Base-by-base conservation (phyloP, 2,329 filamentous ascomycete species). In the Fusarium continuum region DNA sequence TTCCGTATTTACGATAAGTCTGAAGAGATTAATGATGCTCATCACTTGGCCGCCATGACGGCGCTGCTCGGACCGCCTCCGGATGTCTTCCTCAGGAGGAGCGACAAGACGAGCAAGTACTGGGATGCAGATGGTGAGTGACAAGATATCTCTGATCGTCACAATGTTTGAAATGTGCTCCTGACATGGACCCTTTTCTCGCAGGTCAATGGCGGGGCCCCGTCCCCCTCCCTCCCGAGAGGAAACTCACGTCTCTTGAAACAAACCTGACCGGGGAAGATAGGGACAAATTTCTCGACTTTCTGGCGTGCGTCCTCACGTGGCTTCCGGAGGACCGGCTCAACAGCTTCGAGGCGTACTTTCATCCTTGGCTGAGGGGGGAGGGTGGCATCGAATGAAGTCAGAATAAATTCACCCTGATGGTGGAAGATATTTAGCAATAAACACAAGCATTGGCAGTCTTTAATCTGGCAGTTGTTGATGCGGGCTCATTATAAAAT, bases 21-120 rank as follows among this genome's bases (percentile, higher is more conserved):
- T 5, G 4, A 46, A 36, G 70, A 70, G 36, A 39, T 46, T 2
- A 74, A 75, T 39, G 61, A 73, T 8, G 67, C 70, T 8, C 52
- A 70, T 38, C 72, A 75, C 39, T 55, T 73, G 4, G 73, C 71
- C 14, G 64, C 65, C 16, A 73, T 75, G 56, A 69, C 67, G 2
- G 66, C 71, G 2, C 61, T 73, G 0, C 59, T 73, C 22, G 72
- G 73, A 2, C 70, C 71, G 2, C 73, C 72, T 8, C 72, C 72
- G 1, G 41, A 35, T 4, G 63, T 58, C 31, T 72, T 75, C 9
- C 62, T 73, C 0, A 40, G 55, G 25, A 68, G 52, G 22, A 70
- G 67, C 35, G 11, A 50, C 2, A 46, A 60, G 26, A 64, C 68
- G 9, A 22, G 44, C 13, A 70, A 66, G 41, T 74, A 72, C 38